Evolutionary conservation across 257 asterid genomes (phyloP).

Genomic region (Ehretia macrophylla): DNA sequence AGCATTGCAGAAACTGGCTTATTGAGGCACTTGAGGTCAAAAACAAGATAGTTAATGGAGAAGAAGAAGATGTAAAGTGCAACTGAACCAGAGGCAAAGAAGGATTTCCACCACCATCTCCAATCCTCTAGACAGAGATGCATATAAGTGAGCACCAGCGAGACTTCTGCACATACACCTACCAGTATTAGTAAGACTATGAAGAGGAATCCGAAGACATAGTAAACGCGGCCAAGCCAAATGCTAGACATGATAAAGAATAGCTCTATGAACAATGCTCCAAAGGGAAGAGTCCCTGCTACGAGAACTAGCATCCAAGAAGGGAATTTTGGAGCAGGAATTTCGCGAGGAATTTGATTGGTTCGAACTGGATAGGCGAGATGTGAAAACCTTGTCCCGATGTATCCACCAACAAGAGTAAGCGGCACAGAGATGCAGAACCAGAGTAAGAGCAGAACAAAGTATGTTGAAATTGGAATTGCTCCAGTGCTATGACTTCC

Average conservation of each 20-base stretch:
- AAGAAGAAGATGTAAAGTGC: constrained; percentile 19
- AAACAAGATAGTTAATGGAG: constrained; percentile 22
- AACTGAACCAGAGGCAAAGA: constrained; percentile 24
- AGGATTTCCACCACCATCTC: constrained; percentile 29
- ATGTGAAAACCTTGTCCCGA: constrained; percentile 13
- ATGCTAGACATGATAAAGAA: constrained; percentile 29
- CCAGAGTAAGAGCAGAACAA: constrained; percentile 18
- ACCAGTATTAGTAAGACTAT: constrained; percentile 13
- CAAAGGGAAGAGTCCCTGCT: constrained; percentile 27
- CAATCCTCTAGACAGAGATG: constrained; percentile 23
- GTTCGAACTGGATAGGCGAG: constrained; percentile 15
- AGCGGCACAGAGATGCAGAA: constrained; percentile 24
- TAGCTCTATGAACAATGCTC: constrained; percentile 21
- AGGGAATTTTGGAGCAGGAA: constrained; percentile 18
- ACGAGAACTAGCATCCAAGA: constrained; percentile 21
- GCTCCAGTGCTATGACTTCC: constrained; percentile 27
- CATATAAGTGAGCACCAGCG: constrained; percentile 22
- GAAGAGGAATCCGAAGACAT: constrained; percentile 23
- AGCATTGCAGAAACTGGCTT: constrained; percentile 23
- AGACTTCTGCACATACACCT: constrained; percentile 23
- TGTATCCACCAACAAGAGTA: constrained; percentile 21
- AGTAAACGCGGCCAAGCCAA: constrained; percentile 26
- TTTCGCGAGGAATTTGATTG: constrained; percentile 26
- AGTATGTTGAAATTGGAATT: constrained; percentile 18
- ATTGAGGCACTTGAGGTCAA: constrained; percentile 23